Percentiles rank a stretch among this genome's conserved stretches.
Conservation (phyloP, 805 yeast species). For the Starmerella roubikii region DNA sequence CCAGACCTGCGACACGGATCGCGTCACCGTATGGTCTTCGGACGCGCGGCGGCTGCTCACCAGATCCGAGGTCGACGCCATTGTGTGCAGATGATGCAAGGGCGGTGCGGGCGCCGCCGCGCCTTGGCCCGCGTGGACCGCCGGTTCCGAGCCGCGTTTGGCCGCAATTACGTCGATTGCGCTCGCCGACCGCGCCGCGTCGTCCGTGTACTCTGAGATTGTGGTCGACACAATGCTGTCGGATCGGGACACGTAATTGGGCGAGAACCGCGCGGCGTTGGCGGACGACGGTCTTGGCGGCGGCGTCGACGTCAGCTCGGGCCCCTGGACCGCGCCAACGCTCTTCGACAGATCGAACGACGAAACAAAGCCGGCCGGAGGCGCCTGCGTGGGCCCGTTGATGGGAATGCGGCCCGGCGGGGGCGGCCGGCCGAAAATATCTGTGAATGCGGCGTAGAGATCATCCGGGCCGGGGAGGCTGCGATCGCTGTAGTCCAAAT, state of each 20-base stretch:
- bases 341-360: not conserved
- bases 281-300: not conserved
- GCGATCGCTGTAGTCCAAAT: conserved; percentile 3
- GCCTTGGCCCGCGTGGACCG: no score
- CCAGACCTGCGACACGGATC: conserved; percentile 18
- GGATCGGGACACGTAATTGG: conserved; percentile 4
- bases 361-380: not conserved
- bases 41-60: not conserved
- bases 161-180: no score
- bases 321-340: no score
- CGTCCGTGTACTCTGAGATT: no score
- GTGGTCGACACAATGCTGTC: conserved; percentile 1
- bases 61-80: conserved; percentile 2
- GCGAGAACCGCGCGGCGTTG: not conserved
- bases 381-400: not conserved
- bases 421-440: conserved; percentile 27
- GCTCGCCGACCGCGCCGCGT: no score
- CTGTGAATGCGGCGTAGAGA: conserved; percentile 24
- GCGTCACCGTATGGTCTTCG: conserved; percentile 9
- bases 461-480: conserved; percentile 7
- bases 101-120: no score
- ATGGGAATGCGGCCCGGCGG: conserved; percentile 24
- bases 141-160: no score
- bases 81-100: no score
- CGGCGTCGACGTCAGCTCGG: no score